These are phyloP conservation scores for Aspergillus tanneri DNA, from an alignment of 2,329 filamentous ascomycete genomes.

Conservation along the genomic window DNA sequence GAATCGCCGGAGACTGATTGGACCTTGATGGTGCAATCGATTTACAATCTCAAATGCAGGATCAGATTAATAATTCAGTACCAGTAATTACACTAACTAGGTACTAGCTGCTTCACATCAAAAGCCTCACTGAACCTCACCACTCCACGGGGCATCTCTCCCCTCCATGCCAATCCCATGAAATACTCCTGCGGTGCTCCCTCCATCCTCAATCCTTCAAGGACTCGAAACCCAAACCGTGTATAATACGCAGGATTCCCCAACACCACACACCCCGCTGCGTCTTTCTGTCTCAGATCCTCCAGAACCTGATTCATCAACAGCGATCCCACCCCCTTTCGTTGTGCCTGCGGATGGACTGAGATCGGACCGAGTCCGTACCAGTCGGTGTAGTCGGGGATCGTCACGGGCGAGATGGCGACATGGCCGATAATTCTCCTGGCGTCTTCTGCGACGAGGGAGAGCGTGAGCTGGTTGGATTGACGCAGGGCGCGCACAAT, in stretches of 20 bases:
- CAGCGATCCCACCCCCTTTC: not conserved
- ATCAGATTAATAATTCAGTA: too few relatives aligned
- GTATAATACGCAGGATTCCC: not conserved
- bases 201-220: not conserved
- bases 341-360: not conserved
- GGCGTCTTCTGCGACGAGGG: not conserved
- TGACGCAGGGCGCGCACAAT: not conserved
- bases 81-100: too few relatives aligned
- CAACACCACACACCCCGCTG: slow-evolving; percentile 1
- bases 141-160: too few relatives aligned
- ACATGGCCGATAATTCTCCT: not conserved
- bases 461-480: not conserved
- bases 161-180: not conserved
- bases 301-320: not conserved
- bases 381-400: not conserved
- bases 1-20: too few relatives aligned
- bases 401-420: not conserved
- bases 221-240: not conserved
- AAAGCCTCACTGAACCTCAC: too few relatives aligned
- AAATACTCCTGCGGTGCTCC: not conserved
- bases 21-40: too few relatives aligned
- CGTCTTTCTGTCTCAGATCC: not conserved
- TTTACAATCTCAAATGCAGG: too few relatives aligned
- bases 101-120: too few relatives aligned
- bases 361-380: not conserved